These are phyloP conservation scores for Hanseniaspora clermontiae DNA, from an alignment of 805 yeast genomes.

Conservation along the genomic window DNA sequence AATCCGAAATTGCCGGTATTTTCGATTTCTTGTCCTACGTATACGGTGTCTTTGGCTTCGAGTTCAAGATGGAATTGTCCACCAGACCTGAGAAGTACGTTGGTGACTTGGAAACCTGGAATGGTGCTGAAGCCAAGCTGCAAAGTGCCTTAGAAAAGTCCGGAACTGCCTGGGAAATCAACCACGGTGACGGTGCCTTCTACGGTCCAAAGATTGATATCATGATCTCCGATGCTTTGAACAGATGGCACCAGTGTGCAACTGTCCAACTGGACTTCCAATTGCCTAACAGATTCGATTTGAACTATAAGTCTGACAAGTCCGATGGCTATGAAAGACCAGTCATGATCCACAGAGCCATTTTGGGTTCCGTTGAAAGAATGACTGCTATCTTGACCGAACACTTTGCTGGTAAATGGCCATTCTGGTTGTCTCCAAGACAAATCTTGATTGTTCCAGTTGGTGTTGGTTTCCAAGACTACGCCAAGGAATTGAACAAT, in stretches of 20 bases:
- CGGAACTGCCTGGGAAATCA: constrained; percentile 87
- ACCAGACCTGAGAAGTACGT: constrained; percentile 95
- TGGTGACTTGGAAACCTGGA: constrained; percentile 91
- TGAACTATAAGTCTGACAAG: constrained; percentile 66
- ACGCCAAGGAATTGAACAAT: constrained; percentile 72
- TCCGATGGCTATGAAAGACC: constrained; percentile 63
- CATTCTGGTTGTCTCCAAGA: constrained; percentile 99
- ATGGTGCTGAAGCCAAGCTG: constrained; percentile 74
- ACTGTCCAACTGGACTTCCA: constrained; percentile 98
- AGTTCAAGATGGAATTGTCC: constrained; percentile 90
- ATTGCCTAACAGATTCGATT: constrained; percentile 84
- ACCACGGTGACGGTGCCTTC: constrained; percentile 96
- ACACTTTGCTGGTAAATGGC: constrained; percentile 99
- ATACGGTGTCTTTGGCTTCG: constrained; percentile 87
- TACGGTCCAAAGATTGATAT: constrained; percentile 94
- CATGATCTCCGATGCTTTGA: constrained; percentile 84
- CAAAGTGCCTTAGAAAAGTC: constrained; percentile 70
- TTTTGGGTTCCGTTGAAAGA: constrained; percentile 95
- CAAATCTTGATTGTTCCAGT: constrained; percentile 94
- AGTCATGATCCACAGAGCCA: constrained; percentile 98
- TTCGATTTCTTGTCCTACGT: constrained; percentile 76
- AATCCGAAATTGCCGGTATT: constrained; percentile 65
- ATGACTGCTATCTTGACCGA: constrained; percentile 97
- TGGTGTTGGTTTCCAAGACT: constrained; percentile 82
- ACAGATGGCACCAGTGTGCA: constrained; percentile 98